Evolutionary conservation across 1,139 yeast species (phyloP), one percentile per base, ranked within the genome.

Genomic region (Suzukiozyma palmioleophila): DNA sequence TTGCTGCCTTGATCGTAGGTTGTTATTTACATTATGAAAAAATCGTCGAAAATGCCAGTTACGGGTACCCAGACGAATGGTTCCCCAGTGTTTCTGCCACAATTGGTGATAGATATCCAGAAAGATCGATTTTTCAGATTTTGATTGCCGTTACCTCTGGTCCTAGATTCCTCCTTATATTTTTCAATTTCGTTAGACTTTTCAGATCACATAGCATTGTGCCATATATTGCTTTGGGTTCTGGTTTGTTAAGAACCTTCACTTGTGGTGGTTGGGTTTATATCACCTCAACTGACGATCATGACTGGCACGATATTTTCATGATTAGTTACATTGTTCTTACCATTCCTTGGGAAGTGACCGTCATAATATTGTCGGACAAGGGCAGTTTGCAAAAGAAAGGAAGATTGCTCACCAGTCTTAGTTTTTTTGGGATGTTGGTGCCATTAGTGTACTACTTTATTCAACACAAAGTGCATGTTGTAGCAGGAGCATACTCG

Each of bases 241-340:
- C 81, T 2, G 98, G 98, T 9, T 44, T 85, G 2, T 43, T 85
- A 16, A 77, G 98, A 61, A 92, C 98, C 0, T 76, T 92, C 42
- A 84, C 96, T 1, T 92, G 98, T 55, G 98, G 98, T 51, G 97
- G 97, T 10, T 92, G 97, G 97, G 96, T 94, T 12, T 92, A 92
- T 56, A 84, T 92, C 48, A 92, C 98, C 1, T 86, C 96, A 8
- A 88, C 97, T 1, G 98, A 92, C 59, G 96, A 92, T 58, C 98
- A 90, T 54, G 96, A 90, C 62, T 83, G 84, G 70, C 98, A 92
- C 59, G 97, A 92, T 55, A 80, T 92, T 39, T 90, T 90, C 60
- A 92, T 92, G 98, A 88, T 92, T 48, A 60, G 84, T 28, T 92
- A 92, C 63, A 84, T 92, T 45, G 76, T 89, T 1, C 72, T 92